These are phyloP conservation scores for Wickerhamomyces ciferrii DNA, from an alignment of 805 yeast species.

Conservation along the genomic window DNA sequence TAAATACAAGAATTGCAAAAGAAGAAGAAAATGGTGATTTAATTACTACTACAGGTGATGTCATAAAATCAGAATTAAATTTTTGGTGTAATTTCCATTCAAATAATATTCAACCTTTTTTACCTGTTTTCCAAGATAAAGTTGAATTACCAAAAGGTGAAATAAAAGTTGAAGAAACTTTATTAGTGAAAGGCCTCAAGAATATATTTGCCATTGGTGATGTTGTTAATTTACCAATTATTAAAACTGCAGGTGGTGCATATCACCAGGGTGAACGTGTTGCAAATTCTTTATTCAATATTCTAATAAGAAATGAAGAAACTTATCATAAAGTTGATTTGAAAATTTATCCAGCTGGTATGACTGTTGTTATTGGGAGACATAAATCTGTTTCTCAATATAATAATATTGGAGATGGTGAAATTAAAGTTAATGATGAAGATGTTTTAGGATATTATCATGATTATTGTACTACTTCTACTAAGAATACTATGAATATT, in stretches of 20 bases:
- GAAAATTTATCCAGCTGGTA: conserved; percentile 15
- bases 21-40: conserved; percentile 20
- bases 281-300: conserved; percentile 14
- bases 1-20: conserved; percentile 27
- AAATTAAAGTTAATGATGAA: conserved; percentile 21
- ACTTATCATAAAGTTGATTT: conserved; percentile 11
- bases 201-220: conserved; percentile 35
- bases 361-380: conserved; percentile 23
- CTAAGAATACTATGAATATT: conserved; percentile 9
- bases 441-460: conserved; percentile 23
- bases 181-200: conserved; percentile 16
- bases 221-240: conserved; percentile 27
- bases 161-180: conserved; percentile 20
- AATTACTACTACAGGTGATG: conserved; percentile 21
- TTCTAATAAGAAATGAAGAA: conserved; percentile 7
- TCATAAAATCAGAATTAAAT: conserved; percentile 25
- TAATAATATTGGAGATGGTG: conserved; percentile 23
- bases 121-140: conserved; percentile 16
- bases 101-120: conserved; percentile 27
- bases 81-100: conserved; percentile 32
- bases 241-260: conserved; percentile 38
- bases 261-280: conserved; percentile 18
- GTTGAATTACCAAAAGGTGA: conserved; percentile 18
- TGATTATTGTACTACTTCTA: conserved; percentile 22
- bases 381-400: conserved; percentile 16